Conservation (phyloP, 345 rosid genomes). For the Capsella bursapastoris region DNA sequence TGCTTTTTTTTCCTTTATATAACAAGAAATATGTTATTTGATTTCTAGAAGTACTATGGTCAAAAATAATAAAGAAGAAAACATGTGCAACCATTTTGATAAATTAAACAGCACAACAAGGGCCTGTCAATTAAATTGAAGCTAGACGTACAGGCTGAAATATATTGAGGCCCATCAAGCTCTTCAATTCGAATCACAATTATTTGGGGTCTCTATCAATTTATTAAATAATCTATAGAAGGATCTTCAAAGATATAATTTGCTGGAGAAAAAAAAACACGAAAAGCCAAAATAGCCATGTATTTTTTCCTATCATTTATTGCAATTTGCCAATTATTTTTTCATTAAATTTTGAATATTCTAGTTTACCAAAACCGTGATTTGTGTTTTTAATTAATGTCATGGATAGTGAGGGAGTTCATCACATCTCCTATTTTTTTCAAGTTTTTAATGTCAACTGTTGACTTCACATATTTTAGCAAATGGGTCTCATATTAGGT, state of each 20-base stretch:
- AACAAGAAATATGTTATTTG: background rate
- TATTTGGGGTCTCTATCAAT: background rate
- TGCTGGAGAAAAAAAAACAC: background rate
- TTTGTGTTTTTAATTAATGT: background rate
- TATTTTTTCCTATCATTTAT: background rate
- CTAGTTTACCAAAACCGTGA: background rate
- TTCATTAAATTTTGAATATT: background rate
- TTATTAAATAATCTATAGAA: too few relatives aligned
- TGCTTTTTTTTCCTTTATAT: background rate
- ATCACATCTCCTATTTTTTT: conserved; percentile 3
- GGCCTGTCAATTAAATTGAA: background rate
- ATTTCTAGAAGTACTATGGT: conserved; percentile 21
- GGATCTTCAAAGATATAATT: background rate
- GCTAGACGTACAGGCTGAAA: background rate
- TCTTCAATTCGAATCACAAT: background rate
- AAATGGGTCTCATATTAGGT: background rate
- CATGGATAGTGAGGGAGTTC: background rate
- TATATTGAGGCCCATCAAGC: background rate
- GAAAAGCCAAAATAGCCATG: background rate
- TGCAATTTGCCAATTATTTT: background rate
- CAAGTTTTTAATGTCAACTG: conserved; percentile 12
- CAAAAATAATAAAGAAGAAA: background rate
- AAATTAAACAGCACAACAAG: background rate
- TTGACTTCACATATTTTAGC: conserved; percentile 10
- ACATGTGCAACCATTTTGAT: background rate